phyloP scores from a whole-genome alignment of 2,329 filamentous ascomycete genomes.

The Alternaria sp. region DNA sequence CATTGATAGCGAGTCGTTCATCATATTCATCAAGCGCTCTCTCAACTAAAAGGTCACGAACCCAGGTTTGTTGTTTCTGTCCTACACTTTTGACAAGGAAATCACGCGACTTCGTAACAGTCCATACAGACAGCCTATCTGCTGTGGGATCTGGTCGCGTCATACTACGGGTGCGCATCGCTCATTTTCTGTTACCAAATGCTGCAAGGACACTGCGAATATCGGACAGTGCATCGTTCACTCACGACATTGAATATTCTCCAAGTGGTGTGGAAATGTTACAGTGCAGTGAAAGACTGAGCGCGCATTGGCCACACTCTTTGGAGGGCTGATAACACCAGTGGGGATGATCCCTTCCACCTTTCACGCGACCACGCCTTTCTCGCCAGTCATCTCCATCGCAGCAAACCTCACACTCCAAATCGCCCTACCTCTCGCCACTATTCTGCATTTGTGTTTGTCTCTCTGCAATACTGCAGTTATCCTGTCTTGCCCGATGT shows the following conservation, averaged over 20 bases:
- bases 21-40: not conserved
- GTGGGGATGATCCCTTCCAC: not conserved
- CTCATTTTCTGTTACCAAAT: not conserved
- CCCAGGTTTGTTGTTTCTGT: too few species aligned
- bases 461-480: not conserved
- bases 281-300: not conserved
- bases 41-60: not conserved
- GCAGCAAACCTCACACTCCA: not conserved
- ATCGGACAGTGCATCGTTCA: not conserved
- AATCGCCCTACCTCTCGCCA: not conserved
- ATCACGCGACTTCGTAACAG: not conserved
- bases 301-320: not conserved
- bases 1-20: not conserved
- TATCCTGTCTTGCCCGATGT: not conserved
- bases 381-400: not conserved
- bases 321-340: not conserved
- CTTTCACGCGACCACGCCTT: not conserved
- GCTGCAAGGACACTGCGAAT: not conserved
- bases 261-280: not conserved
- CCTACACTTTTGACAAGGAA: not conserved
- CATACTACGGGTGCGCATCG: not conserved
- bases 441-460: not conserved
- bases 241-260: not conserved
- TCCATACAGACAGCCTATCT: not conserved
- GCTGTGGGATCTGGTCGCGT: not conserved